Evolutionary conservation across 2,329 filamentous ascomycete species (phyloP).

Genomic region (Malbranchea cinnamomea): DNA sequence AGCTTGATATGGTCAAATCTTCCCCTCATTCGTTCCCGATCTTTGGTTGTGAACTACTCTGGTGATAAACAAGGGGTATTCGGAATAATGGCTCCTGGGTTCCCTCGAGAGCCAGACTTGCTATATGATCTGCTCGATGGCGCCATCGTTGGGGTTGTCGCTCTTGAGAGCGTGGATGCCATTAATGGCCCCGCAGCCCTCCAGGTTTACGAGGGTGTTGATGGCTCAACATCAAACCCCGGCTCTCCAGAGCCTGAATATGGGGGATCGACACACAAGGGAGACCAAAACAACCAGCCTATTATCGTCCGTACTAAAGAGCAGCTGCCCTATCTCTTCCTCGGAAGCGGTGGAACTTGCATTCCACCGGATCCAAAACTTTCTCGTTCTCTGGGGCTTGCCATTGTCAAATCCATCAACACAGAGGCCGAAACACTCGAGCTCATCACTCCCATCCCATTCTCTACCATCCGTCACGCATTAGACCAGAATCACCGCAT

Average conservation of each 20-base stretch:
- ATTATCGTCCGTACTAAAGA: slow-evolving; percentile 28
- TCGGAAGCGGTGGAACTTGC: slow-evolving; percentile 26
- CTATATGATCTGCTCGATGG: slow-evolving; percentile 39
- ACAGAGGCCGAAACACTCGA: slow-evolving; percentile 25
- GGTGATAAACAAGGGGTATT: slow-evolving; percentile 30
- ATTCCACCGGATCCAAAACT: slow-evolving; percentile 32
- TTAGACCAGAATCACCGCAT: slow-evolving; percentile 25
- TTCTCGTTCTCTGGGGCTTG: slow-evolving; percentile 37
- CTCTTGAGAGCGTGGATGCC: slow-evolving; percentile 27
- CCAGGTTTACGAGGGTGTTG: too few relatives aligned
- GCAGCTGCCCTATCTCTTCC: slow-evolving; percentile 37
- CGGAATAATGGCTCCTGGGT: slow-evolving; percentile 38
- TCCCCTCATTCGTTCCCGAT: slow-evolving; percentile 31
- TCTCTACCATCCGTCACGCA: slow-evolving; percentile 15
- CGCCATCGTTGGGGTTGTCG: slow-evolving; percentile 38
- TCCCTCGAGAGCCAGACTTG: slow-evolving; percentile 32
- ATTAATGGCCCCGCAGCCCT: too few relatives aligned
- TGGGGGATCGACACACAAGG: slow-evolving; percentile 2
- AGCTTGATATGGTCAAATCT: slow-evolving; percentile 30
- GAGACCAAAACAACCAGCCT: slow-evolving; percentile 9
- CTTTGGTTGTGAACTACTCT: slow-evolving; percentile 37
- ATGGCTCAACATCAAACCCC: too few relatives aligned
- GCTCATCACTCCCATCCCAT: slow-evolving; percentile 34
- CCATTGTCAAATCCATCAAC: slow-evolving; percentile 30
- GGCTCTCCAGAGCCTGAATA: too few relatives aligned